phyloP scores from a whole-genome alignment of 2,329 filamentous ascomycete genomes.

The Pseudovirgaria hyperparasitica region DNA sequence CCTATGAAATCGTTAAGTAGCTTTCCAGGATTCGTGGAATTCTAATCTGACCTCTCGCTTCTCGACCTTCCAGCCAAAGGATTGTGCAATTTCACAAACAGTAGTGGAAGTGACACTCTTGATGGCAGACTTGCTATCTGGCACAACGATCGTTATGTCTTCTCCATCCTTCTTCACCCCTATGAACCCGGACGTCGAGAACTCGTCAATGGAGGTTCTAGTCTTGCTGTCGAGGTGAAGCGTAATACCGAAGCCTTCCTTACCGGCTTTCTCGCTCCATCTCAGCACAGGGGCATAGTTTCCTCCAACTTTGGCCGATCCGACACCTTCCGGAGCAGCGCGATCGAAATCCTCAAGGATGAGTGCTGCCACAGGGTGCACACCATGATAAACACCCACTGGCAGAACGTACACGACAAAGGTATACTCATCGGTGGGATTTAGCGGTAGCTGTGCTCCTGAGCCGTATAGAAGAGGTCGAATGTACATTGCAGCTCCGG shows the following conservation, averaged over 20 bases:
- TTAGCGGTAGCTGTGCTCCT: slow-evolving; percentile 74
- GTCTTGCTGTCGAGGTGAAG: slow-evolving; percentile 81
- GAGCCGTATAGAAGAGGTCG: slow-evolving; percentile 81
- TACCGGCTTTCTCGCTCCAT: slow-evolving; percentile 70
- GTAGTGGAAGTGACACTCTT: slow-evolving; percentile 75
- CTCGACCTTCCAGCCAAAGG: slow-evolving; percentile 78
- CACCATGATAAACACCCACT: slow-evolving; percentile 87
- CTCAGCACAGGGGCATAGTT: slow-evolving; percentile 90
- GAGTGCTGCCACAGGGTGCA: slow-evolving; percentile 72
- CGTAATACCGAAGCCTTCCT: slow-evolving; percentile 82
- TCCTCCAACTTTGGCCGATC: slow-evolving; percentile 84
- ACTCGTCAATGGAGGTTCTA: slow-evolving; percentile 83
- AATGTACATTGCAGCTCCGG: slow-evolving; percentile 85
- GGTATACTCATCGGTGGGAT: slow-evolving; percentile 80
- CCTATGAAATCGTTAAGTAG: no score
- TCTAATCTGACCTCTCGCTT: slow-evolving; percentile 45
- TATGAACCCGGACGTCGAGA: slow-evolving; percentile 88
- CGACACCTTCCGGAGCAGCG: slow-evolving; percentile 80
- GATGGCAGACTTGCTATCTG: slow-evolving; percentile 78
- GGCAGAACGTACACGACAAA: slow-evolving; percentile 86
- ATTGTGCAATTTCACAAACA: slow-evolving; percentile 59
- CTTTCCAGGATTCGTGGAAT: background rate
- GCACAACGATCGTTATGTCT: slow-evolving; percentile 64
- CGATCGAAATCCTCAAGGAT: slow-evolving; percentile 91
- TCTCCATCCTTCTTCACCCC: slow-evolving; percentile 54